These are phyloP conservation scores for Cyclospora cayetanensis DNA, from an alignment of 169 alveolate species.

Conservation along the genomic window DNA sequence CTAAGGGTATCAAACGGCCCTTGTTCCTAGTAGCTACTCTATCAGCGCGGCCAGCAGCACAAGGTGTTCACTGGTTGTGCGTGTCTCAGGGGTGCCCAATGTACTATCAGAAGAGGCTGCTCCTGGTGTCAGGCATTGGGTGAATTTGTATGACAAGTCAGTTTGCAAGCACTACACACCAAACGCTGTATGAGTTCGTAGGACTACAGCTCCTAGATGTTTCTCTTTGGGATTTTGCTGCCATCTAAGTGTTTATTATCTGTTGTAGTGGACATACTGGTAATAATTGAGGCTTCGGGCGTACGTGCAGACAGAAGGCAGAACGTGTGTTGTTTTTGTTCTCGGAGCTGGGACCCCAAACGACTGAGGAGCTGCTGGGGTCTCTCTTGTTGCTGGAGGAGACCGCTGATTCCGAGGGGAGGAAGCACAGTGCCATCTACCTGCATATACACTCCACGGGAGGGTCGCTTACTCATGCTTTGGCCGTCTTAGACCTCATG, in stretches of 20 bases:
- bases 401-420: background rate
- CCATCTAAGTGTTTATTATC: too few species aligned
- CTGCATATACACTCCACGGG: slow-evolving; percentile 56
- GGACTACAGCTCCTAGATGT: too few species aligned
- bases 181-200: too few species aligned
- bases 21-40: too few species aligned
- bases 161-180: background rate
- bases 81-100: slow-evolving; percentile 3
- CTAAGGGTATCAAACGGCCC: too few species aligned
- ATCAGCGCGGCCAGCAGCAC: background rate
- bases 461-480: slow-evolving; percentile 26
- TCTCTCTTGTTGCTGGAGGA: slow-evolving; percentile 23
- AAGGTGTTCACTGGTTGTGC: background rate
- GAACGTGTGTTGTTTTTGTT: slow-evolving; percentile 25
- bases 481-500: slow-evolving; percentile 45
- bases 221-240: too few species aligned
- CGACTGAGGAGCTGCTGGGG: background rate
- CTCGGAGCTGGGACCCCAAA: background rate
- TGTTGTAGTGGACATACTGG: too few species aligned
- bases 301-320: background rate
- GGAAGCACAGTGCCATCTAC: background rate
- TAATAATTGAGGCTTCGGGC: background rate
- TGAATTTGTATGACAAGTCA: slow-evolving; percentile 16
- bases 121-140: background rate
- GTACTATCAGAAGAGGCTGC: background rate